A percentile compares a stretch with the other conserved stretches of the same genome.
Evolutionary conservation across 2,329 filamentous ascomycete species (phyloP).

Genomic region (Fusarium sp.): DNA sequence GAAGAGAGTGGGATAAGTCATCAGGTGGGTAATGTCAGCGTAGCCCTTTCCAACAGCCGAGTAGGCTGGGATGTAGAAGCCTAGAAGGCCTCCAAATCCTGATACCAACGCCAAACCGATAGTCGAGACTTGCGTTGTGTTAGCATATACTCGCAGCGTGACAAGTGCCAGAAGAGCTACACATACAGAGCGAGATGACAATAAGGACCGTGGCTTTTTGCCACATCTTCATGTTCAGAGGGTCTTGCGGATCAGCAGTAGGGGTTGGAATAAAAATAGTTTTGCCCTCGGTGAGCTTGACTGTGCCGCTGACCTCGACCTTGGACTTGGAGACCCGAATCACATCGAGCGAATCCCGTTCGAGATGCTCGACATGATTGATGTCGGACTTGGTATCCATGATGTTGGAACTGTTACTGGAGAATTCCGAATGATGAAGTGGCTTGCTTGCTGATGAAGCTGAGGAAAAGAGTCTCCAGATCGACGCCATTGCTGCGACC

Average conservation of each 20-base stretch:
- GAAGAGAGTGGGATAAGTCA: slow-evolving; percentile 25
- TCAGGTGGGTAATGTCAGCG: slow-evolving; percentile 23
- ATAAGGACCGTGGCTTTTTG: slow-evolving; percentile 37
- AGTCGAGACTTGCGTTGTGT: slow-evolving; percentile 10
- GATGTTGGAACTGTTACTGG: slow-evolving; percentile 7
- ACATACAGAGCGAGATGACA: slow-evolving; percentile 38
- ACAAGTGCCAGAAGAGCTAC: fast-evolving
- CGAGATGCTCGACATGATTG: slow-evolving; percentile 39
- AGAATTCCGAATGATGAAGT: slow-evolving; percentile 3
- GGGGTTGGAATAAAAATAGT: slow-evolving; percentile 39
- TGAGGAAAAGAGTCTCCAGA: neutral
- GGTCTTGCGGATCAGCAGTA: slow-evolving; percentile 40
- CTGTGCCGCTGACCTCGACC: slow-evolving; percentile 39
- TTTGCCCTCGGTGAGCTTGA: slow-evolving; percentile 35
- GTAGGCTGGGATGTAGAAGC: slow-evolving; percentile 23
- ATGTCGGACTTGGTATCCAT: slow-evolving; percentile 36
- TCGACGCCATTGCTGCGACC: slow-evolving; percentile 1
- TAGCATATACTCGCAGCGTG: neutral
- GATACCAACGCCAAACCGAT: slow-evolving; percentile 21
- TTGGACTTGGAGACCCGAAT: slow-evolving; percentile 36
- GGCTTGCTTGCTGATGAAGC: slow-evolving; percentile 12
- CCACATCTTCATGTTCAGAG: slow-evolving; percentile 44
- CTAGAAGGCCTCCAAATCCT: slow-evolving; percentile 20
- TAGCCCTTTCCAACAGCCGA: slow-evolving; percentile 18
- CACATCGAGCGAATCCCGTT: slow-evolving; percentile 34